Conservation (phyloP, 78 protist genomes). For the Dictyostelium brefeldianum region DNA sequence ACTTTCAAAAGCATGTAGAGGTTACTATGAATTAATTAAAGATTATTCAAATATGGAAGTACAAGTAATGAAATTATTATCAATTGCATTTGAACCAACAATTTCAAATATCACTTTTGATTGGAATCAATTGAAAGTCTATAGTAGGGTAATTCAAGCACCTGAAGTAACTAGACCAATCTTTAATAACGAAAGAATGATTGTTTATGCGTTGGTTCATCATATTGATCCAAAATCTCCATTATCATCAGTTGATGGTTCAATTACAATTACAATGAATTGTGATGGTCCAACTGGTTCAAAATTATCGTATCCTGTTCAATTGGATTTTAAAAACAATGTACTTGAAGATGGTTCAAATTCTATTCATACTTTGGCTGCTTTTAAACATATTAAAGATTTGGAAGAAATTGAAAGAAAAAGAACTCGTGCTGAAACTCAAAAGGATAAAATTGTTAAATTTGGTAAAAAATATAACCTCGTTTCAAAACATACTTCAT, state of each 20-base stretch:
- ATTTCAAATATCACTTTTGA: constrained; percentile 35
- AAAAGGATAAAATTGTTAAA: background rate
- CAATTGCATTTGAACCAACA: constrained; percentile 21
- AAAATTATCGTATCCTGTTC: background rate
- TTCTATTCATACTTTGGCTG: constrained; percentile 34
- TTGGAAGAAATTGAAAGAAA: constrained; percentile 32
- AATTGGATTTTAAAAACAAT: background rate
- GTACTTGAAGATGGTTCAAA: background rate
- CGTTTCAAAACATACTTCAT: constrained; percentile 49
- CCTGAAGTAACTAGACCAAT: constrained; percentile 30
- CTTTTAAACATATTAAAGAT: constrained; percentile 8
- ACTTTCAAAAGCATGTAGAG: constrained; percentile 37
- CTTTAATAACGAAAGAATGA: constrained; percentile 31
- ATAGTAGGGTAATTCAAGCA: constrained; percentile 12
- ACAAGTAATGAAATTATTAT: constrained; percentile 41
- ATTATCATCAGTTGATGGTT: background rate
- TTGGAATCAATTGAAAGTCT: background rate
- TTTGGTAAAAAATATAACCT: constrained; percentile 8
- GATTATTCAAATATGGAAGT: constrained; percentile 15
- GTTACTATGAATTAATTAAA: constrained; percentile 34
- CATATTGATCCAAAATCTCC: background rate
- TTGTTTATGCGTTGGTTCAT: background rate
- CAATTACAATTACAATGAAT: background rate
- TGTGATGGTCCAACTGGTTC: constrained; percentile 15
- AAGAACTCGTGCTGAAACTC: no score